Evolutionary conservation across 352 stramenopile genomes (phyloP).

Genomic region (Blastocystis sp.): DNA sequence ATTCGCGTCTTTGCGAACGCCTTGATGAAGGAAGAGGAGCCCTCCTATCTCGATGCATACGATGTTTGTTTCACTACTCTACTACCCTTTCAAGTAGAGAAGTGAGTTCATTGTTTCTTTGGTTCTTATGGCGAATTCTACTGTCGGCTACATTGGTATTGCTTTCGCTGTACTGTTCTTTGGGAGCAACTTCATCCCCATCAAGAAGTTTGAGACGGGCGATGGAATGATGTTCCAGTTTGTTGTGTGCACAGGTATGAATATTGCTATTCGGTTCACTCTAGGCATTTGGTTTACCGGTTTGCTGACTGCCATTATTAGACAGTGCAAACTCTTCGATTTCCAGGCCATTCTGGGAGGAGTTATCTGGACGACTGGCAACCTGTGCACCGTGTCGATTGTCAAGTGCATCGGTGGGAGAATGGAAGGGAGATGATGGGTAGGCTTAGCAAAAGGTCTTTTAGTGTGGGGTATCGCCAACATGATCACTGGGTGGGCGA

Average conservation of each 20-base stretch:
- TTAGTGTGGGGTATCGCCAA: constrained; percentile 63
- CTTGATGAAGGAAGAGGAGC: constrained; percentile 31
- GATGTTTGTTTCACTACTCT: constrained; percentile 19
- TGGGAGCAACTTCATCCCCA: constrained; percentile 69
- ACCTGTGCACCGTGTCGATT: constrained; percentile 58
- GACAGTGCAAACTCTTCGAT: constrained; percentile 46
- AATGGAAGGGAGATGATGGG: not conserved
- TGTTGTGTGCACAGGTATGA: constrained; percentile 45
- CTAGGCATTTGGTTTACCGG: constrained; percentile 49
- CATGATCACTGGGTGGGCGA: constrained; percentile 69
- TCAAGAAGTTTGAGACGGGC: constrained; percentile 66
- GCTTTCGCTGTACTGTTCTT: constrained; percentile 58
- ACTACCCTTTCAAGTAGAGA: too few relatives aligned
- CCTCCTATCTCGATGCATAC: not conserved
- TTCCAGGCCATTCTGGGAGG: constrained; percentile 66
- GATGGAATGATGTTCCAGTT: constrained; percentile 66
- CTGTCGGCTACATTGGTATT: constrained; percentile 39
- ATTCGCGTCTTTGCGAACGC: constrained; percentile 20
- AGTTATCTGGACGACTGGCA: constrained; percentile 68
- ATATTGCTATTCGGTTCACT: not conserved
- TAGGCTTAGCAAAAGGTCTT: constrained; percentile 23
- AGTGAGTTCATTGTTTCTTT: too few relatives aligned
- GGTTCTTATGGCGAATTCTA: not conserved
- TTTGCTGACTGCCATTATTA: constrained; percentile 9
- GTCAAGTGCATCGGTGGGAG: constrained; percentile 61